Evolutionary conservation across 2,329 filamentous ascomycete species (phyloP), one percentile per base, ranked within the genome.

Genomic region (Alternaria solani): DNA sequence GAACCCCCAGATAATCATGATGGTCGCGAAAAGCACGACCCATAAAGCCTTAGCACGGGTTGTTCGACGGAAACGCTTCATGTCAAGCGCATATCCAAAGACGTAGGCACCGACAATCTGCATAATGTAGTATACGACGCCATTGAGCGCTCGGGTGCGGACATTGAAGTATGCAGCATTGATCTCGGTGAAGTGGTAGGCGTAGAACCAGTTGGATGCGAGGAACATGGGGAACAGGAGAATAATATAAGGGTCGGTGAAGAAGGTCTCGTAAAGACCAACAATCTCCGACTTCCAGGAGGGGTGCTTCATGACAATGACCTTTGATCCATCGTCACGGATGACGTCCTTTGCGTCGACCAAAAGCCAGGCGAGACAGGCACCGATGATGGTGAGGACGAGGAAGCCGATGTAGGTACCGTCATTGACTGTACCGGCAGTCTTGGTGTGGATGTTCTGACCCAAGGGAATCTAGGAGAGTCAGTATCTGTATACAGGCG

Each of bases 351-450:
- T 86, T 38, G 91, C 91, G 71, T 95, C 88, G 71, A 88, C 88
- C 4, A 96, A 85, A 41, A 84, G 82, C 72, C 91, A 87, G 30
- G 91, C 87, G 2, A 96, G 82, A 14, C 87, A 68, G 62, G 91
- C 91, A 46, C 92, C 92, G 46, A 86, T 67, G 54, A 91, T 83
- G 82, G 93, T 95, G 68, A 96, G 87, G n/a, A 95, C 84, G 64
- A 96, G 88, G 81, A 96, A 95, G 41, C 89, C 93, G 57, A 94
- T 88, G 71, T 96, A 96, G n/a, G 93, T 96, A 55, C 91, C 92
- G 70, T 94, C 90, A 47, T 80, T 87, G 59, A 91, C 89, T 14
- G 81, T 81, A 47, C 78, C 69, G 49, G 79, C 79, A 56, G 69
- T 79, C 14, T 76, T 84, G 60, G 82, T 85, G 80, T 91, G 78